Base-by-base conservation (phyloP, 257 asterid species). In the Nemophila menziesii region DNA sequence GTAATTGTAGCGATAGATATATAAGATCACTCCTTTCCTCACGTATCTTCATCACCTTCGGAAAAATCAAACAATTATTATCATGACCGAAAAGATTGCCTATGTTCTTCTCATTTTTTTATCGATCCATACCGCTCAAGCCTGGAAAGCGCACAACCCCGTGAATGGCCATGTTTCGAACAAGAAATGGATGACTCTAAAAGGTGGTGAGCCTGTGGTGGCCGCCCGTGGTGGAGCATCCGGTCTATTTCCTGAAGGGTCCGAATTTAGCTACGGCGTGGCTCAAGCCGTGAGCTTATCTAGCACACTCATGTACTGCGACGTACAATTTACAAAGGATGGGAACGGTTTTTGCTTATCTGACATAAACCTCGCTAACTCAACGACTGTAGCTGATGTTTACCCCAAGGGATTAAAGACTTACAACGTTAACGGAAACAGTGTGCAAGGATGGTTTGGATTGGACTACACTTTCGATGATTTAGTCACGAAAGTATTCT, bases 311-410 rank as follows among this genome's bases (percentile, higher is more conserved):
- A 57, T 80, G 49, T 75, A 78, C 22, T 89, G 97, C 68, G 79
- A 89, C 60, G 60, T 89, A 1, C 93, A 89, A 51, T 69, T 89
- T 22, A 52, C 90, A 7, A 75, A 76, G 58, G 95, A 89, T 52
- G 59, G 54, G 19, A 62, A 48, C 0, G 93, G 74, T 29, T 80
- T 78, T 54, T 89, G 97, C 42, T 45, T 56, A 17, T 15, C 67
- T 0, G 67, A 56, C 24, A 49, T 80, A 33, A 66, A 74, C 64
- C 80, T 89, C 21, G 64, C 58, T 42, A 89, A 89, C 44, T 45
- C 82, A 23, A 83, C 97, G 2, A 57, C 19, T 44, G 67, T 81
- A 27, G 58, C 65, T 1, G 47, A 52, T 0, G 16, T 51, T 10
- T 77, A 67, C 53, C 92, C 82, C 0, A 49, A 78, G 37, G 65